Evolutionary conservation across 164 flowering plant species (phyloP).

Genomic region (Magnolia officinalis): DNA sequence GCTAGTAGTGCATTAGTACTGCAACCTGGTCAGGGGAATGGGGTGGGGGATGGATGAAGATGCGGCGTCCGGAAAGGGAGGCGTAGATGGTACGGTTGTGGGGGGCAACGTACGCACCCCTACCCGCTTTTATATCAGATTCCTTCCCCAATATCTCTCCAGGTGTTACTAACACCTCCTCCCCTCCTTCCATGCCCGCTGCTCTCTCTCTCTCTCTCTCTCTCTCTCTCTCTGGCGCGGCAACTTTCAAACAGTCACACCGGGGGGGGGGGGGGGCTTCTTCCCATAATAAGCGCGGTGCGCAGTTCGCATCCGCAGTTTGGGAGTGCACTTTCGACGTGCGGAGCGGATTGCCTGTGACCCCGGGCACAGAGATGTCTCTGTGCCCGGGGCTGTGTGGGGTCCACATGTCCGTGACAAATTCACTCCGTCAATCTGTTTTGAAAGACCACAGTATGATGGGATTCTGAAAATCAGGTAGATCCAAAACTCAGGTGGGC

Average conservation of each 20-base stretch:
- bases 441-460: too few relatives aligned
- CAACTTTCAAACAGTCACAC: background rate
- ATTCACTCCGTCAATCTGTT: too few relatives aligned
- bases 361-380: too few relatives aligned
- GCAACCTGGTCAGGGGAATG: constrained; percentile 59
- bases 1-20: background rate
- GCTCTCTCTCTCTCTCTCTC: background rate
- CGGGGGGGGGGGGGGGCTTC: too few relatives aligned
- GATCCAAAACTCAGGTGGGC: too few relatives aligned
- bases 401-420: too few relatives aligned
- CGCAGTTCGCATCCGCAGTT: too few relatives aligned
- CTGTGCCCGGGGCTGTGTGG: too few relatives aligned
- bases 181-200: constrained; percentile 6
- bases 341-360: too few relatives aligned
- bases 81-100: constrained; percentile 57
- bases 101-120: constrained; percentile 59
- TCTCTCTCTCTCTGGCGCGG: background rate
- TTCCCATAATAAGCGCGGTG: too few relatives aligned
- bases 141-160: constrained; percentile 74
- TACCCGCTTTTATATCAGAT: constrained; percentile 47
- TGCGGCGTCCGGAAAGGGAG: constrained; percentile 70
- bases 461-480: too few relatives aligned
- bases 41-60: constrained; percentile 39
- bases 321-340: too few relatives aligned
- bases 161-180: constrained; percentile 60